Conservation (phyloP, 768 basidiomycete genomes). For the Trametes cubensis region DNA sequence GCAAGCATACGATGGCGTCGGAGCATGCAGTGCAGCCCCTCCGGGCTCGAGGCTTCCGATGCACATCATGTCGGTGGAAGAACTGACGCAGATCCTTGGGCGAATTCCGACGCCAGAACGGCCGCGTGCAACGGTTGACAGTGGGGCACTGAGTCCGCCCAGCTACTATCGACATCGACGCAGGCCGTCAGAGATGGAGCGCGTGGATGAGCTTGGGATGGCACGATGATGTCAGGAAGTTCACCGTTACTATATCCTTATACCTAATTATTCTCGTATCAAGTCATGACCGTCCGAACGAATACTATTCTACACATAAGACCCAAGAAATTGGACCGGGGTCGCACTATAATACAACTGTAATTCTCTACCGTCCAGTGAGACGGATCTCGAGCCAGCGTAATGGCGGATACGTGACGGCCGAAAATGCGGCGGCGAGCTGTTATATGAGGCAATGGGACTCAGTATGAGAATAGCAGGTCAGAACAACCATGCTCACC, state of each 20-base stretch:
- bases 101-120: slow-evolving; percentile 3
- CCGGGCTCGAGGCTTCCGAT: neutral
- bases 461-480: neutral
- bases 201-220: slow-evolving; percentile 16
- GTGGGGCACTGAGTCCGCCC: slow-evolving; percentile 12
- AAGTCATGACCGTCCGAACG: neutral
- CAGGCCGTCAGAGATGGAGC: neutral
- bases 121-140: neutral
- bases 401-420: slow-evolving; percentile 48
- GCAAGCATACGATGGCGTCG: neutral
- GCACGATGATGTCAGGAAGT: slow-evolving; percentile 1
- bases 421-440: slow-evolving; percentile 51
- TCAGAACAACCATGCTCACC: slow-evolving; percentile 32
- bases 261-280: neutral
- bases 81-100: slow-evolving; percentile 18
- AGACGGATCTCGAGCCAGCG: slow-evolving; percentile 52
- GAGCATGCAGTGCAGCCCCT: neutral
- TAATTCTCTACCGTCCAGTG: slow-evolving; percentile 38
- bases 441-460: slow-evolving; percentile 13
- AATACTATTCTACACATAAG: neutral
- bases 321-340: neutral
- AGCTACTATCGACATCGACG: slow-evolving; percentile 18
- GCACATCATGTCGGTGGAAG: slow-evolving; percentile 19
- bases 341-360: neutral
- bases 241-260: neutral